Evolutionary conservation across 169 alveolate species (phyloP), one percentile per base, ranked within the genome.

Genomic region (Eimeria sp.): DNA sequence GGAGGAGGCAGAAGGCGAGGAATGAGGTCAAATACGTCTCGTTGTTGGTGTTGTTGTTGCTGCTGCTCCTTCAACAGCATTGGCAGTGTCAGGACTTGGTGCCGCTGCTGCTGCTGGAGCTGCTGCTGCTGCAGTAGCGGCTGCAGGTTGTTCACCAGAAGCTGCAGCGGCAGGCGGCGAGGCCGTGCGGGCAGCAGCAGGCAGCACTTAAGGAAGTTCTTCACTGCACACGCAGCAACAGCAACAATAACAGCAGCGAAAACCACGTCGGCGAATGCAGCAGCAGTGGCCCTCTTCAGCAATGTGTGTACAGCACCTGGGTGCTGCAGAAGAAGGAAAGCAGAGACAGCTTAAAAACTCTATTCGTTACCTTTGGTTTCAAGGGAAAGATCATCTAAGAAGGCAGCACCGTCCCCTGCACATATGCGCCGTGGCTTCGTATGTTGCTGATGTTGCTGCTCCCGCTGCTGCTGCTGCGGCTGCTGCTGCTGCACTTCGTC

Each of bases 41-140:
- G 34, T 14, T 76, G 63, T 25, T 76, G 87, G 57, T 40, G 49
- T 49, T 34, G 87, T 30, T 43, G 87, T 34, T 76, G 87, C 87
- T 76, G 87, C 87, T 76, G 87, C 87, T 34, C 58, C 63, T 43
- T 40, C 27, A 76, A 49, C 27, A 76, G 87, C 27, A 47, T 25
- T n/a, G 87, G 87, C 63, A 76, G 61, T 43, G 63, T 43, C 6
- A n/a, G 61, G 30, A 63, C 58, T 18, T 76, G 61, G 61, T 47
- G 63, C 87, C 49, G 87, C 87, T 76, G 87, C 61, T 76, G 87
- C 87, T 76, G 87, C 87, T 43, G 87, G 63, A 43, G 87, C 87
- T 76, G 87, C 87, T 34, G 49, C 87, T 76, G 87, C 87, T 76
- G 87, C 87, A 76, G 87, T 20, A 76, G 63, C 63, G 87, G 87